Base-by-base conservation (phyloP, 805 yeast genomes). In the Saccharomycodes ludwigii region DNA sequence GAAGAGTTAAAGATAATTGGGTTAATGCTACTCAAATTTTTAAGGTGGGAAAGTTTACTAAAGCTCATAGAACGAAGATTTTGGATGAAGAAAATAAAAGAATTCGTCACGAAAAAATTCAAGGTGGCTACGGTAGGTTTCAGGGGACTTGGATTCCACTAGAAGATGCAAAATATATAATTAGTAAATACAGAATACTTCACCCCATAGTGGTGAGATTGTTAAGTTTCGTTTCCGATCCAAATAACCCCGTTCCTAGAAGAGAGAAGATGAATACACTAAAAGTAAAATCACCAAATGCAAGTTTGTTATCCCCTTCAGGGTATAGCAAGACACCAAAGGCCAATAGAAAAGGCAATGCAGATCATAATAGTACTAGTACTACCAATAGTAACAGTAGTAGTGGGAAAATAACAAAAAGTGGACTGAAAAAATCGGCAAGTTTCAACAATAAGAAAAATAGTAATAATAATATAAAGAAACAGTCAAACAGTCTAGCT, bases 1-100 rank as follows among this genome's bases (percentile, higher is more conserved):
- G 97, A 45, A 66, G 97, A 36, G 76, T 82, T 38, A 65, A 69
- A 30, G 98, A 91, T 52, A 81, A 86, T 44, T 91, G 97, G 97
- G 84, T 91, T 33, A 81, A 81, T 48, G 84, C 85, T 15, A 81
- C 93, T 1, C 94, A 81, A 50, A 76, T 80, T 22, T 60, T 81
- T 42, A 80, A 81, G 49, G 73, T 80, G 37, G 85, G 86, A 22
- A 72, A 76, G 38, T 76, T 75, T 45, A 79, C 83, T 26, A 81
- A 81, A 54, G 80, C 86, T 2, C 78, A 76, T 46, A 58, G 94
- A 52, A 80, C 91, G 2, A 71, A 79, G 46, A 69, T 81, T 27
- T 56, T 81, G 38, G 91, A 81, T 47, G 72, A 67, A 41, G 91
- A 81, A 40, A 81, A 80, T 15, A 83, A 73, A 46, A 65, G 62